These are phyloP conservation scores for Ballota nigra DNA, from an alignment of 257 asterid genomes.

Conservation along the genomic window DNA sequence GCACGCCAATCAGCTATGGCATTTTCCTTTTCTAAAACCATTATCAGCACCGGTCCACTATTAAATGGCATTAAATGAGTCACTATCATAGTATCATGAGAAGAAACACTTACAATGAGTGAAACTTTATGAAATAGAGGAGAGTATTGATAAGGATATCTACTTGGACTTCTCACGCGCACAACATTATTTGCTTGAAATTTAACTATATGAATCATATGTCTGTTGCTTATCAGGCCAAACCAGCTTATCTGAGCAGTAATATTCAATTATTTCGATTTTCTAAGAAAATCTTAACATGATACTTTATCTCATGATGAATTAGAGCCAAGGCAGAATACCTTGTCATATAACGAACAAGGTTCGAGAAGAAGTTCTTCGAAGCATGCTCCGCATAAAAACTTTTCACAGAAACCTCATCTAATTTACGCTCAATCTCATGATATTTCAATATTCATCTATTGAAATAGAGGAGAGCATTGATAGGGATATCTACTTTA, in stretches of 20 bases:
- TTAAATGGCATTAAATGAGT: neutral
- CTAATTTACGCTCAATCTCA: slow-evolving; percentile 51
- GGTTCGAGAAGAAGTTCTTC: slow-evolving; percentile 62
- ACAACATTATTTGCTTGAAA: neutral
- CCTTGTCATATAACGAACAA: slow-evolving; percentile 82
- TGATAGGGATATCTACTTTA: too few species aligned
- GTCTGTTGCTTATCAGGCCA: neutral
- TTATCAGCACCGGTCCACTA: slow-evolving; percentile 74
- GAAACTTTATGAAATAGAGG: neutral
- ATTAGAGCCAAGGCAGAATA: slow-evolving; percentile 13
- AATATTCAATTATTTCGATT: neutral
- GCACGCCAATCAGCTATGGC: slow-evolving; percentile 85
- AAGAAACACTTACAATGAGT: slow-evolving; percentile 6
- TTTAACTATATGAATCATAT: neutral
- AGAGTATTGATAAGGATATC: neutral
- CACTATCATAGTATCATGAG: neutral
- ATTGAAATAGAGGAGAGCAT: too few species aligned
- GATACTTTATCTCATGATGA: slow-evolving; percentile 5
- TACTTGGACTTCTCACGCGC: neutral
- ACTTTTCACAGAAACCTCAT: slow-evolving; percentile 47
- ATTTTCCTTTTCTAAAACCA: slow-evolving; percentile 81
- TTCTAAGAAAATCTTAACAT: neutral
- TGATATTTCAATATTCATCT: too few species aligned
- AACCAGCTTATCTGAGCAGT: slow-evolving; percentile 13
- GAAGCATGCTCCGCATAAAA: slow-evolving; percentile 75